Evolutionary conservation across 345 rosid species (phyloP), one percentile per base, ranked within the genome.

Genomic region (Eucalyptus victrix): DNA sequence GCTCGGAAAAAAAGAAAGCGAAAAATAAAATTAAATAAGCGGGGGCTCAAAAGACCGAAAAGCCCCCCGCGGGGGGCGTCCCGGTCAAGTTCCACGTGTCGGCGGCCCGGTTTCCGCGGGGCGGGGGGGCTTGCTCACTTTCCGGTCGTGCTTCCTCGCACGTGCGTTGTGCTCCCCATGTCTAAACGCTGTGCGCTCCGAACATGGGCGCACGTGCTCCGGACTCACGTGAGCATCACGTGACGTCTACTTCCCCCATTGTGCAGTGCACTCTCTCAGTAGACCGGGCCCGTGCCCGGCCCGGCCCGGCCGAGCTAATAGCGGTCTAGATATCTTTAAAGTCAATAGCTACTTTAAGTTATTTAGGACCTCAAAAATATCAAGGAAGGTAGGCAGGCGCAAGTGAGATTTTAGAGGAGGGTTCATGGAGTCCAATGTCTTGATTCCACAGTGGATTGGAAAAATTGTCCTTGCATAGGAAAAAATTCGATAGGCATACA

Each of bases 111-210:
- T 67, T 88, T 88, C 88, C 26, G 58, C 58, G 58, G 58, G 26
- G 10, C 24, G 56, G 28, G 42, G 58, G 30, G 14, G 42, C 45
- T n/a, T 24, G 72, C 18, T 54, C 89, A 45, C 92, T 90, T 90
- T 90, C 91, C 92, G 80, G 80, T 88, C 44, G 86, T 90, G 90
- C 89, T 93, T 91, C 87, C 87, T 86, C 92, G 69, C 95, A 94
- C 95, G 94, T 94, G 94, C 92, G 91, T 92, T 62, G 85, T 90
- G 90, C 94, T 86, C 32, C 53, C 80, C 92, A 89, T 91, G 88
- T 88, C 90, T 49, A 19, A 44, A 11, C 87, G 88, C 47, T 86
- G 90, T 67, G 44, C 4, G 32, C 34, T 23, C 89, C 89, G 80
- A 91, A 91, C 94, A 87, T 90, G 94, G 51, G 89, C 44, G 88